phyloP scores from a whole-genome alignment of 2,329 filamentous ascomycete species.

The Ophiostoma novo-ulmi region DNA sequence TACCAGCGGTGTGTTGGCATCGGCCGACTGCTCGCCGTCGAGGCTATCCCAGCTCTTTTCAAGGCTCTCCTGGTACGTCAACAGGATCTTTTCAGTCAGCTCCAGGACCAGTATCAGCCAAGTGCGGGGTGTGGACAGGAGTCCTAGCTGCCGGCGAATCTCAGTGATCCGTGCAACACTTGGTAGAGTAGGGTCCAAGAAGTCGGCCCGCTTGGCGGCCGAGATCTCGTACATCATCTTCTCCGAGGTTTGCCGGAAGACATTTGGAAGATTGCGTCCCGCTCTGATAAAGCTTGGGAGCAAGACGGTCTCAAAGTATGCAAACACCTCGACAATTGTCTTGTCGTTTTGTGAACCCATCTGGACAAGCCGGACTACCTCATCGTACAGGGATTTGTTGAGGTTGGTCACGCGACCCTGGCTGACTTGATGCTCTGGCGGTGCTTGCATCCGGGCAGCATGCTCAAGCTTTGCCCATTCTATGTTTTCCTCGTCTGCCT shows the following conservation, averaged over 20 bases:
- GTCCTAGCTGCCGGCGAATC: slow-evolving; percentile 35
- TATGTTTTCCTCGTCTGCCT: neutral
- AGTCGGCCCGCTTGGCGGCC: slow-evolving; percentile 34
- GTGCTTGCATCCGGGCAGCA: neutral
- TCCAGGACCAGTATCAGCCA: slow-evolving; percentile 37
- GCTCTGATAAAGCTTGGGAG: slow-evolving; percentile 32
- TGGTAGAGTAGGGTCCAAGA: slow-evolving; percentile 34
- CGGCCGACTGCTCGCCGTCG: neutral
- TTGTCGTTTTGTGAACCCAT: slow-evolving; percentile 30
- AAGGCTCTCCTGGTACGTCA: slow-evolving; percentile 23
- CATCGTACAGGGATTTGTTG: slow-evolving; percentile 31
- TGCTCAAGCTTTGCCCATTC: slow-evolving; percentile 10
- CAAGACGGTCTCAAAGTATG: slow-evolving; percentile 34
- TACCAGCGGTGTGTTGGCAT: neutral
- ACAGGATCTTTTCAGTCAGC: slow-evolving; percentile 31
- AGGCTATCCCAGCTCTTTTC: slow-evolving; percentile 18
- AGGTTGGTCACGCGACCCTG: slow-evolving; percentile 11
- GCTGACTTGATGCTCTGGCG: slow-evolving; percentile 6
- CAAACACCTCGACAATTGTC: slow-evolving; percentile 29
- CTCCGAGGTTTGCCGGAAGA: slow-evolving; percentile 33
- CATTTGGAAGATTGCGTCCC: slow-evolving; percentile 31
- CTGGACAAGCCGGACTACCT: slow-evolving; percentile 31
- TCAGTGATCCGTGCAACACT: slow-evolving; percentile 38
- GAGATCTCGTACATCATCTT: slow-evolving; percentile 34
- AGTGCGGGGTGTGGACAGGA: slow-evolving; percentile 32